phyloP scores from a whole-genome alignment of 140 eudicot genomes.

The Stevia rebaudiana region DNA sequence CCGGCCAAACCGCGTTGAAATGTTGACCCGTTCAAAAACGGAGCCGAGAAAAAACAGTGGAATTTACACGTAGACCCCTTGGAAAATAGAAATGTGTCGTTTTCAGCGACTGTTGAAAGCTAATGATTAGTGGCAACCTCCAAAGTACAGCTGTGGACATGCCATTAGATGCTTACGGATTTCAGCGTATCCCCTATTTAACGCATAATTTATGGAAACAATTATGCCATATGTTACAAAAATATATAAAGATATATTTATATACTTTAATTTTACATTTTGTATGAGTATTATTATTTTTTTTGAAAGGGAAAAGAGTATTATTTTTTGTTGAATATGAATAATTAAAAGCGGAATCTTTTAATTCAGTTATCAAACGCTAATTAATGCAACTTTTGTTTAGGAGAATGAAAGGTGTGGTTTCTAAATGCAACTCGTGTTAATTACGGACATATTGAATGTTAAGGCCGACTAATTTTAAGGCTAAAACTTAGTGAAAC shows the following conservation, averaged over 20 bases:
- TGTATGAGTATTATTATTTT: neutral
- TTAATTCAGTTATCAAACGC: neutral
- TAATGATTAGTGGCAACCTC: conserved; percentile 41
- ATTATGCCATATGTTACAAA: neutral
- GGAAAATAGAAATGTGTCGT: conserved; percentile 26
- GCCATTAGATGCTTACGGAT: conserved; percentile 19
- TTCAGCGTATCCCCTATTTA: conserved; percentile 7
- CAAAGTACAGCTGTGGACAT: conserved; percentile 36
- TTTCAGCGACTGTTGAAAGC: conserved; percentile 46
- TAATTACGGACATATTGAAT: too few species aligned
- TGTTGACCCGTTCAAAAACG: conserved; percentile 32
- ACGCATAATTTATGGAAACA: conserved; percentile 13
- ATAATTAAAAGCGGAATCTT: neutral
- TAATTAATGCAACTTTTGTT: too few species aligned
- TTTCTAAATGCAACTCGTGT: too few species aligned
- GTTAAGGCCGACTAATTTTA: too few species aligned
- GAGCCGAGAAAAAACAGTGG: conserved; percentile 33
- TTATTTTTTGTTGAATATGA: neutral
- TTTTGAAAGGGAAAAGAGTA: too few species aligned
- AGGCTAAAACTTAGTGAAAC: too few species aligned
- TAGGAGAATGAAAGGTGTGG: too few species aligned
- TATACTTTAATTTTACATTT: neutral
- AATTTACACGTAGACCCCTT: conserved; percentile 28
- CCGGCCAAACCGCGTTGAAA: conserved; percentile 29
- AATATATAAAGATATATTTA: neutral